Percentiles rank a stretch among this genome's conserved stretches.
These are phyloP conservation scores for Domatiomyces globalis DNA, from an alignment of 2,329 filamentous ascomycete species.

Conservation along the genomic window DNA sequence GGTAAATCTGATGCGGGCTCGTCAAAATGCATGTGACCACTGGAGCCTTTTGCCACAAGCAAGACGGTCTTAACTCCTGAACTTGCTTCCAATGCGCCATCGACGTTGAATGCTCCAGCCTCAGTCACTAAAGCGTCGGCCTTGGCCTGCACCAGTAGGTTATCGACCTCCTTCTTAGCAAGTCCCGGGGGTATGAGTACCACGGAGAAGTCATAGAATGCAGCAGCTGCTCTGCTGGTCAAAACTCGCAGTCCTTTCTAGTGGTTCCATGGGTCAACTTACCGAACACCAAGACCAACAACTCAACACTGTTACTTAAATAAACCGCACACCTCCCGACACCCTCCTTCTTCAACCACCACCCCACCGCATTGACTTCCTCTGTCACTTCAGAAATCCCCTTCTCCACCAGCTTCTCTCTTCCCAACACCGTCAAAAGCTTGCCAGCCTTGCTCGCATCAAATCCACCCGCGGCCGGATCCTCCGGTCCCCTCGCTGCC, in stretches of 20 bases:
- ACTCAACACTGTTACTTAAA: conserved; percentile 83
- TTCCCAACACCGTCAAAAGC: conserved; percentile 67
- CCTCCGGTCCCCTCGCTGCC: conserved; percentile 49
- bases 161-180: conserved; percentile 51
- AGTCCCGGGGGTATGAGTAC: conserved; percentile 75
- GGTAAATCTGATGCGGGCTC: conserved; percentile 22
- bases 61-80: conserved; percentile 61
- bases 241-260: neutral
- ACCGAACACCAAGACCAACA: conserved; percentile 66
- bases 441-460: conserved; percentile 47
- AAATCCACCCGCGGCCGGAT: conserved; percentile 37
- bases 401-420: conserved; percentile 60
- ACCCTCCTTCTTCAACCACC: conserved; percentile 52
- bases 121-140: conserved; percentile 73
- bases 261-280: conserved; percentile 14
- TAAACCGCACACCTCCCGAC: conserved; percentile 74
- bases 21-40: conserved; percentile 78
- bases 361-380: conserved; percentile 77
- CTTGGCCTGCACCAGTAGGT: conserved; percentile 56
- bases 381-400: conserved; percentile 57
- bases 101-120: conserved; percentile 74
- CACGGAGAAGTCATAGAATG: conserved; percentile 77
- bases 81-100: conserved; percentile 52
- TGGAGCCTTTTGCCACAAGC: conserved; percentile 87
- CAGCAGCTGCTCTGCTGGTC: conserved; percentile 44